Percentiles rank a stretch among this genome's conserved stretches.
phyloP scores from a whole-genome alignment of 345 rosid genomes.

The Trapa bicornis region DNA sequence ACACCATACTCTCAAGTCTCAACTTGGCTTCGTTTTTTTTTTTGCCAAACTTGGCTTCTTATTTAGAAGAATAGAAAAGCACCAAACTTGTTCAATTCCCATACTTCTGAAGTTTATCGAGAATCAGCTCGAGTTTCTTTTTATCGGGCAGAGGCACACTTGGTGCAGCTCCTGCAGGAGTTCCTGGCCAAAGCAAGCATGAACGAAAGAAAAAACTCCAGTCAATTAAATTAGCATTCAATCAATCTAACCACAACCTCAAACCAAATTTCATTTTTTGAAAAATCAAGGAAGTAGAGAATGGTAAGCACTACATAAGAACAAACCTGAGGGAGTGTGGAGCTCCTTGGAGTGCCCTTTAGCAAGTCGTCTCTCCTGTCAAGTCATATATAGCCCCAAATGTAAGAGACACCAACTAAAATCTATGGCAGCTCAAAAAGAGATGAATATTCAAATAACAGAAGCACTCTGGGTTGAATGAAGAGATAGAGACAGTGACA shows the following conservation, averaged over 20 bases:
- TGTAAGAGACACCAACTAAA: slow-evolving; percentile 5
- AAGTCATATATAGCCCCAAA: background rate
- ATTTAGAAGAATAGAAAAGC: background rate
- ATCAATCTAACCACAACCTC: background rate
- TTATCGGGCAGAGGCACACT: slow-evolving; percentile 58
- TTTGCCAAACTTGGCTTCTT: background rate
- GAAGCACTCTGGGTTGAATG: slow-evolving; percentile 5
- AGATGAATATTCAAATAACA: slow-evolving; percentile 2
- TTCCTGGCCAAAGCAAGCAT: slow-evolving; percentile 31
- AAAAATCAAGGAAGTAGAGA: background rate
- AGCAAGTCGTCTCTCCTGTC: slow-evolving; percentile 41
- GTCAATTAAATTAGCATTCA: background rate
- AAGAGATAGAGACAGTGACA: slow-evolving; percentile 17
- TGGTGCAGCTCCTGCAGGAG: slow-evolving; percentile 22
- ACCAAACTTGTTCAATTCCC: slow-evolving; percentile 13
- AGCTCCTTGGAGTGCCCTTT: slow-evolving; percentile 22
- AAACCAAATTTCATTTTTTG: background rate
- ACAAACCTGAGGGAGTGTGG: slow-evolving; percentile 47
- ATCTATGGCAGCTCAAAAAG: background rate
- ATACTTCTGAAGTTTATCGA: slow-evolving; percentile 89
- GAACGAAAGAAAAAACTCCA: background rate
- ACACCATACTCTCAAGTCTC: background rate
- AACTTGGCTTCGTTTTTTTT: too few relatives aligned
- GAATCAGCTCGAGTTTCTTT: slow-evolving; percentile 67
- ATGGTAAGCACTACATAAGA: background rate